A percentile compares a stretch with the other conserved stretches of the same genome.
phyloP scores from a whole-genome alignment of 2,329 filamentous ascomycete species.

The Apiospora rasikravindrae region DNA sequence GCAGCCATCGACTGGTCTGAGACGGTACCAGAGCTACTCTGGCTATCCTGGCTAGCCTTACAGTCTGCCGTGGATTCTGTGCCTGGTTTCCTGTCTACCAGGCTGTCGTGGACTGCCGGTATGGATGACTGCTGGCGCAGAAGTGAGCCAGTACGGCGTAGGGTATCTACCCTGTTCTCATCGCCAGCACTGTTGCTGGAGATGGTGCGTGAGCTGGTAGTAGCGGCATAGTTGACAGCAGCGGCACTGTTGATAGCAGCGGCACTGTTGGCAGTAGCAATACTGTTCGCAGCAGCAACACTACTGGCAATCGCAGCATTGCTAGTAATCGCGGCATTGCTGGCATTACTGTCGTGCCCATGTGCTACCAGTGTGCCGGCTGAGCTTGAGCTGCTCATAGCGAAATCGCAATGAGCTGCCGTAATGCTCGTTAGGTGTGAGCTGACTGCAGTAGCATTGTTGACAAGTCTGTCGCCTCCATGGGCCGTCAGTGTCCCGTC shows the following conservation, averaged over 20 bases:
- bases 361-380: background rate
- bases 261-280: background rate
- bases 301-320: background rate
- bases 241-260: background rate
- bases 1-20: background rate
- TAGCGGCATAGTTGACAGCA: background rate
- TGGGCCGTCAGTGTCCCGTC: background rate
- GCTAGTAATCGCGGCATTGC: background rate
- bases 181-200: background rate
- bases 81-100: background rate
- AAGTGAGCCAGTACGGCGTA: background rate
- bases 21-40: background rate
- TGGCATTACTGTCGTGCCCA: background rate
- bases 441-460: background rate
- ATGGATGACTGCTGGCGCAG: background rate
- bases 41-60: background rate
- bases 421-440: background rate
- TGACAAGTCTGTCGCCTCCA: background rate
- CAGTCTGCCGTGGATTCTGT: background rate
- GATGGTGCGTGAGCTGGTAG: background rate
- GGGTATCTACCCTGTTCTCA: background rate
- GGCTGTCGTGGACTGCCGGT: background rate
- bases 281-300: background rate
- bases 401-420: background rate
- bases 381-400: background rate